Evolutionary conservation across 768 basidiomycete genomes (phyloP), one percentile per base, ranked within the genome.

Genomic region (Hortiboletus flavorubellus): DNA sequence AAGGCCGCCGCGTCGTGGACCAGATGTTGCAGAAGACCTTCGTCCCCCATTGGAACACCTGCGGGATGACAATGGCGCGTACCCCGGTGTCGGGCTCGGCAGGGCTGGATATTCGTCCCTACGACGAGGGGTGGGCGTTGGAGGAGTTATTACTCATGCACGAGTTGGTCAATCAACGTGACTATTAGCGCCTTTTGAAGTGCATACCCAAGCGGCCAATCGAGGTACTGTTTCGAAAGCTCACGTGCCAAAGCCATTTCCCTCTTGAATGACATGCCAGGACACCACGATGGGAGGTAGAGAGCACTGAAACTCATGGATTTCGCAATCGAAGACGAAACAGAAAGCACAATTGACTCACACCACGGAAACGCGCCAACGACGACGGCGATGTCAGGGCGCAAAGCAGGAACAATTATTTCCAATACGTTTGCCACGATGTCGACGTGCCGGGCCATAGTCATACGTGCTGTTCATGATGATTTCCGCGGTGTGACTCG

Each of bases 401-500:
- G 52, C 31, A 54, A 0, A 11, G 15, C 18, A 40, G 45, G 44
- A 5, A 47, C 23, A 2, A 37, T 2, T 9, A 48, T 31, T 0
- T 26, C 8, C 8, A 50, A 6, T 2, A 48, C n/a, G 0, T 45
- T 37, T 39, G 42, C 49, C 1, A 40, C 21, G 4, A 43, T 40
- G 2, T 41, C 46, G 8, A 62, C 3, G 53, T 5, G n/a, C 15
- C 0, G 48, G 42, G 9, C 47, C 48, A 38, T 61, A 58, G 34
- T 53, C 38, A 16, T 53, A 62, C 0, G 40, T 26, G 11, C 59
- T 46, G 1, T 50, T 57, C 26, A 61, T 30, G 15, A 57, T 56
- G 9, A 43, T 10, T 0, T 48, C 48, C 0, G 50, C 26, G 0
- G 59, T 56, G 40, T 50, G 57, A 10, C 60, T 53, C 1, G 5